Conservation (phyloP, 257 asterid genomes). For the Fraxinus quadrangulata region DNA sequence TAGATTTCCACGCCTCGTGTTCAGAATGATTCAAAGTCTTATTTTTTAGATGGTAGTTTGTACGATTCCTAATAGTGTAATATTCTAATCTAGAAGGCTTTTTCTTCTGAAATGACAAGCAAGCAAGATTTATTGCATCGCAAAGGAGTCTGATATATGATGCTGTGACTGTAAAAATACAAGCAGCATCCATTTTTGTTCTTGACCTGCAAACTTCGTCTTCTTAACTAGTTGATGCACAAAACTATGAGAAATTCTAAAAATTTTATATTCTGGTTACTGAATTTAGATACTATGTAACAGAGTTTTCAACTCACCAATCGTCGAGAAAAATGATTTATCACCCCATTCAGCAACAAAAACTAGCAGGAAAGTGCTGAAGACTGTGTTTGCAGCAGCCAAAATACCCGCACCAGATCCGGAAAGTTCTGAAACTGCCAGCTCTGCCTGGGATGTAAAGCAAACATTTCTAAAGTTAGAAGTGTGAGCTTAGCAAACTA, state of each 20-base stretch:
- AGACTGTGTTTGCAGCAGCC: constrained; percentile 74
- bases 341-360: constrained; percentile 99
- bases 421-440: constrained; percentile 84
- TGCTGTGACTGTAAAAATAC: not conserved
- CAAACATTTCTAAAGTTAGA: constrained; percentile 25
- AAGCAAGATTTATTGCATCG: not conserved
- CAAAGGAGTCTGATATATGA: not conserved
- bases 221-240: not conserved
- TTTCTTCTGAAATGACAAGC: not conserved
- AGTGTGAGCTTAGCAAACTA: not conserved
- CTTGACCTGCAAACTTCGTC: not conserved
- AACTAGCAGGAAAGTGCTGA: constrained; percentile 82
- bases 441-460: constrained; percentile 61
- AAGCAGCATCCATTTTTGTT: not conserved
- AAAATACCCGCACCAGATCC: constrained; percentile 86
- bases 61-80: not conserved
- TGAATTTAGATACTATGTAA: not conserved
- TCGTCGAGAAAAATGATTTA: constrained; percentile 92
- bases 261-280: not conserved
- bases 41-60: not conserved
- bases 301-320: constrained; percentile 48
- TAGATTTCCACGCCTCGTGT: not conserved
- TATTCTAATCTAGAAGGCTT: not conserved
- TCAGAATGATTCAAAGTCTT: not conserved
- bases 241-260: not conserved